Conservation (phyloP, 140 eudicot genomes). For the Oenanthe javanica region DNA sequence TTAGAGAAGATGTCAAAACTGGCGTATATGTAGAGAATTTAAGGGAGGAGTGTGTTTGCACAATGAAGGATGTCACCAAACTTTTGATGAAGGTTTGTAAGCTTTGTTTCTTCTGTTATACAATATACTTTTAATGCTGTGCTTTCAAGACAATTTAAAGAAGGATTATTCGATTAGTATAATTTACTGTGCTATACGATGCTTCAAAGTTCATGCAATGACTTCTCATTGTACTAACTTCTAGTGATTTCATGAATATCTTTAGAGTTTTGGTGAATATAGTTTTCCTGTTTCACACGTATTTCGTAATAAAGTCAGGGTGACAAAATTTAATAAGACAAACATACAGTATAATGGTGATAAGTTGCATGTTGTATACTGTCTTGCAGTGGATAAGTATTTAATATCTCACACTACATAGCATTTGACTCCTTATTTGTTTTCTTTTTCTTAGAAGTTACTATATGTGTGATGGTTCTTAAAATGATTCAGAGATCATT, state of each 20-base stretch:
- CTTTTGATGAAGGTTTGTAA: slow-evolving; percentile 65
- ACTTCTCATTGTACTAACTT: background rate
- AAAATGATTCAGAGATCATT: too few relatives aligned
- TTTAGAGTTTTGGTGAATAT: background rate
- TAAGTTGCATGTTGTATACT: background rate
- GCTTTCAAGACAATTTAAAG: background rate
- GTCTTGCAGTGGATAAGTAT: background rate
- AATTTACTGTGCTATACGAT: background rate
- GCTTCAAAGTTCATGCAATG: background rate
- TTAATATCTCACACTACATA: background rate
- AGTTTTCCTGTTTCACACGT: background rate
- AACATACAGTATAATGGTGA: background rate
- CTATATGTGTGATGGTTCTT: too few relatives aligned
- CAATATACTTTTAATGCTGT: background rate
- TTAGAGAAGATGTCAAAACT: slow-evolving; percentile 83
- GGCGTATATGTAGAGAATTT: slow-evolving; percentile 95
- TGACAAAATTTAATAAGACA: background rate
- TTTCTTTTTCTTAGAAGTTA: background rate
- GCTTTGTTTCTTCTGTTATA: background rate
- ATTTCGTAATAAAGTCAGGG: background rate
- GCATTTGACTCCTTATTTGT: background rate
- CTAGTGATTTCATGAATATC: background rate
- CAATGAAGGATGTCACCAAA: slow-evolving; percentile 62
- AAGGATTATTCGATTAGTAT: background rate
- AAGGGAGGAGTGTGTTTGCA: slow-evolving; percentile 66